phyloP scores from a whole-genome alignment of 306 rosid genomes.

The Dicorynia guianensis region DNA sequence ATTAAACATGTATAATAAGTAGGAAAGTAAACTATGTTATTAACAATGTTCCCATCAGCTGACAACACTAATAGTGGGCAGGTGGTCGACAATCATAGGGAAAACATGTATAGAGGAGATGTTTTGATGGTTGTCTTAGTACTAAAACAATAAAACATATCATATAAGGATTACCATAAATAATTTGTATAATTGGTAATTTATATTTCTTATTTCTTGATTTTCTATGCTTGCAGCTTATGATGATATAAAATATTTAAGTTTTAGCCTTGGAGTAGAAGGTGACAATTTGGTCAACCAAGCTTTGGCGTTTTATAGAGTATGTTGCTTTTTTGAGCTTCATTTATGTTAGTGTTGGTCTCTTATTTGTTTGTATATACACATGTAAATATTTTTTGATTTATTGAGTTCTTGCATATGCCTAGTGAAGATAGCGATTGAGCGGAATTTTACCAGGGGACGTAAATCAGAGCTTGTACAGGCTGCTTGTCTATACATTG shows the following conservation, averaged over 20 bases:
- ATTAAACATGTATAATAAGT: conserved; percentile 14
- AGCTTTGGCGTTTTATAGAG: conserved; percentile 59
- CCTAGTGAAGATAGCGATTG: conserved; percentile 69
- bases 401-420: conserved; percentile 38
- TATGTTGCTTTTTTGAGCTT: conserved; percentile 38
- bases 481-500: conserved; percentile 86
- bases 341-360: conserved; percentile 20
- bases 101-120: conserved; percentile 24
- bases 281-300: conserved; percentile 49
- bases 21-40: conserved; percentile 10
- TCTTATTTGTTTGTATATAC: conserved; percentile 13
- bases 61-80: conserved; percentile 8
- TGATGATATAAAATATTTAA: conserved; percentile 52
- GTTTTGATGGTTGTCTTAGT: conserved; percentile 29
- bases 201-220: not conserved
- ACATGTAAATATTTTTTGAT: not conserved
- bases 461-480: conserved; percentile 73
- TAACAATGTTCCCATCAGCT: conserved; percentile 1
- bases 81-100: not conserved
- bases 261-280: conserved; percentile 54
- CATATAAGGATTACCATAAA: not conserved
- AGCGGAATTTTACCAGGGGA: conserved; percentile 76
- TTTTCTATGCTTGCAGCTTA: conserved; percentile 45
- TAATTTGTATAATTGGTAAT: conserved; percentile 15
- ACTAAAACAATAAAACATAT: not conserved